phyloP scores from a whole-genome alignment of 805 yeast species.

The Isabelozyma rhagii region DNA sequence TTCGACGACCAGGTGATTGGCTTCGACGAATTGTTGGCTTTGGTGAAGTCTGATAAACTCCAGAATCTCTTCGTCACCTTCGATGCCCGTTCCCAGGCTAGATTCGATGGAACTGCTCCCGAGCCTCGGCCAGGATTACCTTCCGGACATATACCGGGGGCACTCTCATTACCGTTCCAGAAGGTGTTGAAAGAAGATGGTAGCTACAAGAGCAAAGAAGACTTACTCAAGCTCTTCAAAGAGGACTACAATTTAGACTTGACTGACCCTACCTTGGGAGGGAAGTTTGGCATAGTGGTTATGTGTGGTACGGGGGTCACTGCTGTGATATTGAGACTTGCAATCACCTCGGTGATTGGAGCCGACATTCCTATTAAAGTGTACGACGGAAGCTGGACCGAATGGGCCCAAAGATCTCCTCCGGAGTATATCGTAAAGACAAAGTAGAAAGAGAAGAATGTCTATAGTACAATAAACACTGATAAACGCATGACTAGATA shows the following conservation, averaged over 20 bases:
- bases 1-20: conserved; percentile 50
- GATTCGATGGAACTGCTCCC: conserved; percentile 77
- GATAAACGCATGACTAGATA: too few relatives aligned
- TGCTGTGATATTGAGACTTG: conserved; percentile 82
- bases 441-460: too few relatives aligned
- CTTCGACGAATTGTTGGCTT: conserved; percentile 61
- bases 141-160: conserved; percentile 87
- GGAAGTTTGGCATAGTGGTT: conserved; percentile 66
- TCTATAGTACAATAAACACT: too few relatives aligned
- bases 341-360: conserved; percentile 41
- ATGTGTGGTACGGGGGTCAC: conserved; percentile 98
- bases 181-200: conserved; percentile 51
- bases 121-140: conserved; percentile 89
- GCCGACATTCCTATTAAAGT: conserved; percentile 37
- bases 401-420: conserved; percentile 79
- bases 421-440: conserved; percentile 46
- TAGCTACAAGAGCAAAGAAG: conserved; percentile 46
- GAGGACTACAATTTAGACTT: conserved; percentile 30
- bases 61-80: conserved; percentile 50
- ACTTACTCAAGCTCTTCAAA: conserved; percentile 46
- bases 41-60: conserved; percentile 50
- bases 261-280: conserved; percentile 22
- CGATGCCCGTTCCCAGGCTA: conserved; percentile 77
- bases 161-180: conserved; percentile 71
- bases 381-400: conserved; percentile 84